Evolutionary conservation across 2,329 filamentous ascomycete species (phyloP).

Genomic region (Epichloe festucae): DNA sequence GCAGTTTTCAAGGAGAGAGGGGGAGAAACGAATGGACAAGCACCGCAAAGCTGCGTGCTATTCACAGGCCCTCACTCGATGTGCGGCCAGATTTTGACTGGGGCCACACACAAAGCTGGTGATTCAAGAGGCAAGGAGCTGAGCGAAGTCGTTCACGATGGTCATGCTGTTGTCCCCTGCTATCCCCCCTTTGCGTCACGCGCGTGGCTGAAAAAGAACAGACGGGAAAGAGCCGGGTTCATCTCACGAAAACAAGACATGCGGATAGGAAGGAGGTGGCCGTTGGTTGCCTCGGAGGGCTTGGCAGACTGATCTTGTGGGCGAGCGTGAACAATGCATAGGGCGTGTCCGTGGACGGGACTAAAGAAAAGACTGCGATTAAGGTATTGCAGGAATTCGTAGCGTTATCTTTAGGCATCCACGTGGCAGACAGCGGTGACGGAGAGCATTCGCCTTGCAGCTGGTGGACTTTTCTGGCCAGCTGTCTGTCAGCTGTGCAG

Average conservation of each 20-base stretch:
- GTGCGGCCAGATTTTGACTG: background rate
- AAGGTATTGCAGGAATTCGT: background rate
- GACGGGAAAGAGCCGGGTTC: constrained; percentile 4
- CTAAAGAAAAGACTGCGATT: background rate
- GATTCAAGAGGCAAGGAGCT: background rate
- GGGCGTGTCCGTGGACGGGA: background rate
- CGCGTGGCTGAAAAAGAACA: constrained; percentile 4
- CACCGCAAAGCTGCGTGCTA: constrained; percentile 1
- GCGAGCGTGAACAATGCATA: background rate
- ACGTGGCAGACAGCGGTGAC: constrained; percentile 5
- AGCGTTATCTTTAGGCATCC: background rate
- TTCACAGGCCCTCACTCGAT: background rate
- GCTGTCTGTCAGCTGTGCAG: constrained; percentile 1
- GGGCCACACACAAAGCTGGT: background rate
- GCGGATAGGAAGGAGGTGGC: background rate
- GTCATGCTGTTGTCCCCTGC: constrained; percentile 1
- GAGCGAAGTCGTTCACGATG: background rate
- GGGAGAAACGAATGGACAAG: constrained; percentile 5
- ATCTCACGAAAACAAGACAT: constrained; percentile 3
- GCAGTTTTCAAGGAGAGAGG: background rate
- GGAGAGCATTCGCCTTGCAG: background rate
- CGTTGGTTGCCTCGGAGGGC: background rate
- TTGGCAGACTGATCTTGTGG: background rate
- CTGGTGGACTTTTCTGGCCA: constrained; percentile 1
- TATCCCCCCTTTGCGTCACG: constrained; percentile 4